Percentiles rank a stretch among this genome's conserved stretches.
phyloP scores from a whole-genome alignment of 768 basidiomycete genomes.

The Pleurotus giganteus region DNA sequence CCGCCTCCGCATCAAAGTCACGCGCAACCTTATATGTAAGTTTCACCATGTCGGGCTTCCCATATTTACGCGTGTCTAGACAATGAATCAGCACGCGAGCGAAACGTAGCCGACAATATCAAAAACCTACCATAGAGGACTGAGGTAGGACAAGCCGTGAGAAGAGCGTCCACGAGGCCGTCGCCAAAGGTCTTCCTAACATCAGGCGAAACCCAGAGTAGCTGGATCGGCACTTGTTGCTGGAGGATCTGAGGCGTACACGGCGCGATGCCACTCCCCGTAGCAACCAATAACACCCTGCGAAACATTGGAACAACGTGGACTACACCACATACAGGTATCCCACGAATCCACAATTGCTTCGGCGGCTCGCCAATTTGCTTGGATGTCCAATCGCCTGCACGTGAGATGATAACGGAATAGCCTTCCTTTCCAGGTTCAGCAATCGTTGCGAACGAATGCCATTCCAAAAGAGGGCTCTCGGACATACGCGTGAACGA shows the following conservation, averaged over 20 bases:
- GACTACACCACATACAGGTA: constrained; percentile 49
- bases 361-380: constrained; percentile 46
- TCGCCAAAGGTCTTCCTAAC: constrained; percentile 39
- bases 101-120: not conserved
- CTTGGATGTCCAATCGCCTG: constrained; percentile 56
- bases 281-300: constrained; percentile 50
- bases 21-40: constrained; percentile 34
- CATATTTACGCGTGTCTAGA: constrained; percentile 34
- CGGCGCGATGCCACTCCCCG: constrained; percentile 53
- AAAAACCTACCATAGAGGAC: constrained; percentile 27
- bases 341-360: constrained; percentile 53
- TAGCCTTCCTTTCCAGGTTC: constrained; percentile 38
- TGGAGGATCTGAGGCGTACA: constrained; percentile 34
- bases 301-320: constrained; percentile 49
- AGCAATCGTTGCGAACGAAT: constrained; percentile 44
- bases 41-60: constrained; percentile 39
- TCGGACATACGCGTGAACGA: constrained; percentile 23
- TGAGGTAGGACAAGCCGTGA: constrained; percentile 36
- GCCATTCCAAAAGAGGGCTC: constrained; percentile 47
- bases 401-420: constrained; percentile 52
- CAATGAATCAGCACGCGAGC: not conserved
- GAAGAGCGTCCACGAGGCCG: constrained; percentile 35
- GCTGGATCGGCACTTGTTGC: constrained; percentile 31
- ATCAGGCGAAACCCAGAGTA: constrained; percentile 41
- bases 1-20: constrained; percentile 37